Percentiles rank a stretch among this genome's conserved stretches.
phyloP scores from a whole-genome alignment of 495 filamentous ascomycete species.

The Tuber aestivum region DNA sequence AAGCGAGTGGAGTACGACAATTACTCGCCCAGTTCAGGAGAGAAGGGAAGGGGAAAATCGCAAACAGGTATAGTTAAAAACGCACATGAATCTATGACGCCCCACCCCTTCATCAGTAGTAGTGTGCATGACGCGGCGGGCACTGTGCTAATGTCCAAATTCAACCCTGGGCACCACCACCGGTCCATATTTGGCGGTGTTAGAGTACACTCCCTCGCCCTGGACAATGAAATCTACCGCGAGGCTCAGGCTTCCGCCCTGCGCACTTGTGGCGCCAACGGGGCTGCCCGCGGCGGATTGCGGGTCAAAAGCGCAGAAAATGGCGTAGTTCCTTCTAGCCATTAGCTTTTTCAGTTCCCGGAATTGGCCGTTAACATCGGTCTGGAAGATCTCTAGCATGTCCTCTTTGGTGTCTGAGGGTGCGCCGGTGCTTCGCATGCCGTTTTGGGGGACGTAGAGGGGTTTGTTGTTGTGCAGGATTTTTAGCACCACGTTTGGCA shows the following conservation, averaged over 20 bases:
- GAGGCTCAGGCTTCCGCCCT: conserved; percentile 69
- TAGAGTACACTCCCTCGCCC: conserved; percentile 69
- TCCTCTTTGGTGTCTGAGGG: conserved; percentile 92
- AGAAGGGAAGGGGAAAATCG: conserved; percentile 4
- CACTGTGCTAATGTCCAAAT: conserved; percentile 52
- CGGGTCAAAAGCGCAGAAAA: conserved; percentile 86
- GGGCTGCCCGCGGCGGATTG: conserved; percentile 58
- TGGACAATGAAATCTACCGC: conserved; percentile 98
- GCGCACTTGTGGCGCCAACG: conserved; percentile 45
- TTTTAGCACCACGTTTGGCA: conserved; percentile 76
- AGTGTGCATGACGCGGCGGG: background rate
- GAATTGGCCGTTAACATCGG: conserved; percentile 69
- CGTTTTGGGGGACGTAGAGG: conserved; percentile 85
- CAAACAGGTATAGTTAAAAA: conserved; percentile 11
- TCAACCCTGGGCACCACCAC: conserved; percentile 92
- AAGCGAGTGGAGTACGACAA: background rate
- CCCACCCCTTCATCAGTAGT: conserved; percentile 27
- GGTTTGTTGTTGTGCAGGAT: conserved; percentile 86
- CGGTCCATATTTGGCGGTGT: conserved; percentile 91
- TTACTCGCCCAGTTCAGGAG: background rate
- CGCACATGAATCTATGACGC: conserved; percentile 7
- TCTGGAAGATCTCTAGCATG: conserved; percentile 98
- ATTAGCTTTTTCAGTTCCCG: conserved; percentile 85
- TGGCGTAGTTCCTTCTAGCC: conserved; percentile 89
- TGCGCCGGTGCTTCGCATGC: conserved; percentile 64